Conservation (phyloP, 129 eudicot species). For the Calendula officinalis region DNA sequence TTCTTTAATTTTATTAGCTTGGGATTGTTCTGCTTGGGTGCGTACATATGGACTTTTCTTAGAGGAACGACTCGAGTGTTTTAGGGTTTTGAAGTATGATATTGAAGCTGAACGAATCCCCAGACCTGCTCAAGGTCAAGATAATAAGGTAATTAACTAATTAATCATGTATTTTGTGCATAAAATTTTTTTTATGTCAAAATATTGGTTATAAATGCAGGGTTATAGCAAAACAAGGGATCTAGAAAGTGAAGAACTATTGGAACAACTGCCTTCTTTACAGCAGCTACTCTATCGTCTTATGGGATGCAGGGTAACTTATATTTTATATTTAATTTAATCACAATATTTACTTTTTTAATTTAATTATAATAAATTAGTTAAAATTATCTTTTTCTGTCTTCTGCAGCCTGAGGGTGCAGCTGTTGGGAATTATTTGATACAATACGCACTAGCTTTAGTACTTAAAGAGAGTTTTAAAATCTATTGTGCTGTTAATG, state of each 20-base stretch:
- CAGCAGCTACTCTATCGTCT: slow-evolving; percentile 87
- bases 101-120: slow-evolving; percentile 85
- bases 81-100: slow-evolving; percentile 73
- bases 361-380: background rate
- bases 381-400: background rate
- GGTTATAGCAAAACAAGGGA: slow-evolving; percentile 86
- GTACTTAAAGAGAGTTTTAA: slow-evolving; percentile 35
- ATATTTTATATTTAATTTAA: background rate
- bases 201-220: slow-evolving; percentile 28
- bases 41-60: slow-evolving; percentile 78
- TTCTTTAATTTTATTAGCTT: slow-evolving; percentile 43
- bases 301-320: slow-evolving; percentile 74
- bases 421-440: slow-evolving; percentile 69
- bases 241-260: slow-evolving; percentile 60
- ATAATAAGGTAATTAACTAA: slow-evolving; percentile 53
- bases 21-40: slow-evolving; percentile 32
- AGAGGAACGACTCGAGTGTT: slow-evolving; percentile 92
- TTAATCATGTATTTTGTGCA: no score
- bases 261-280: slow-evolving; percentile 84
- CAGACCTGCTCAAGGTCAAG: slow-evolving; percentile 62
- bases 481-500: slow-evolving; percentile 86
- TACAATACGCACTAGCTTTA: slow-evolving; percentile 77
- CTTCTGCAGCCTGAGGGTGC: slow-evolving; percentile 85
- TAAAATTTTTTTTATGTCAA: no score
- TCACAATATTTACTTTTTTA: background rate